phyloP scores from a whole-genome alignment of 2,329 filamentous ascomycete species.

The Xylariaceae sp. region DNA sequence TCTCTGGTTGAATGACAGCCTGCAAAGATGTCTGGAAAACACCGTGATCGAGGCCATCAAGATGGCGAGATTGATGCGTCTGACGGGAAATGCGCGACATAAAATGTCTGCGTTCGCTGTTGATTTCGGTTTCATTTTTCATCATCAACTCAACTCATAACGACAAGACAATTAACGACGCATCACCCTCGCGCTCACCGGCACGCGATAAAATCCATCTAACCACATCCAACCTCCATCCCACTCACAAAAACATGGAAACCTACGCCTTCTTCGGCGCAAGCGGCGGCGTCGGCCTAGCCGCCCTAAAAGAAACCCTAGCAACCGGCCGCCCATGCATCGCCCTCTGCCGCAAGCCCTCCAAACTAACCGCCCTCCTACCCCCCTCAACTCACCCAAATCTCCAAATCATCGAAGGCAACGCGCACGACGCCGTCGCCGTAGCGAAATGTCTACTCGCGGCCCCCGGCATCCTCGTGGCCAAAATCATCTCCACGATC shows the following conservation, averaged over 20 bases:
- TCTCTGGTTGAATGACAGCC: neutral
- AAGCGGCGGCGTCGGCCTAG: conserved; percentile 45
- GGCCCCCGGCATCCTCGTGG: conserved; percentile 36
- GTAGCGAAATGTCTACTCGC: conserved; percentile 36
- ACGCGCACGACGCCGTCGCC: conserved; percentile 39
- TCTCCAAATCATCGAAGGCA: conserved; percentile 44
- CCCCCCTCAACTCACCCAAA: conserved; percentile 31
- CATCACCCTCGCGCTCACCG: neutral
- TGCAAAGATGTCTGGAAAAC: neutral
- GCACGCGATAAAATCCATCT: neutral
- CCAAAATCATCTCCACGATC: conserved; percentile 45
- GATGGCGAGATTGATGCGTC: neutral
- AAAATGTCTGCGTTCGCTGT: neutral
- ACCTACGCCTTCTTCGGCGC: conserved; percentile 50
- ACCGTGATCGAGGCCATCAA: neutral
- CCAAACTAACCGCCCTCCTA: conserved; percentile 41
- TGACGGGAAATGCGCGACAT: no score
- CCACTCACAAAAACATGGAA: conserved; percentile 23
- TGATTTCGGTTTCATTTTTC: no score
- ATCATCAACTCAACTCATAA: neutral
- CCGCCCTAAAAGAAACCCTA: conserved; percentile 43
- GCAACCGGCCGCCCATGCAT: conserved; percentile 43
- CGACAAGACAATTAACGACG: neutral
- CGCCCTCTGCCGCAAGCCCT: conserved; percentile 46
- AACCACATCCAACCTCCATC: neutral